These are phyloP conservation scores for Hyaloscypha hepaticicola DNA, from an alignment of 495 filamentous ascomycete genomes.

Conservation along the genomic window DNA sequence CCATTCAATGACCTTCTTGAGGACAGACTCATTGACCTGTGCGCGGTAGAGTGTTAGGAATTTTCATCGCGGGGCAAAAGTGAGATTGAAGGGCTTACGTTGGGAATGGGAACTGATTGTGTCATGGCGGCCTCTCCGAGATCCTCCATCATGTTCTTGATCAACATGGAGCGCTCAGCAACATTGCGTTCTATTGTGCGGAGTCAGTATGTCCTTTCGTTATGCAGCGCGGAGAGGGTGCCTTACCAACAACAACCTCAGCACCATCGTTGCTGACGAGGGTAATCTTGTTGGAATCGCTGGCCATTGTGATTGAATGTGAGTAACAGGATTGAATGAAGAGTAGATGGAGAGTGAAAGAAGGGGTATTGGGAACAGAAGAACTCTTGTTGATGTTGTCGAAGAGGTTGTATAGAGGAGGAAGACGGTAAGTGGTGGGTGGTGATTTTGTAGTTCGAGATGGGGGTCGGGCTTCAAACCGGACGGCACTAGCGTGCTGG, in stretches of 20 bases:
- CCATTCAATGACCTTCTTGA: constrained; percentile 97
- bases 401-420: not conserved
- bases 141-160: constrained; percentile 98
- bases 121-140: constrained; percentile 65
- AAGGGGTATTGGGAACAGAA: not conserved
- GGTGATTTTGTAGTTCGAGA: not conserved
- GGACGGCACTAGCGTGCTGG: not conserved
- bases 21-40: constrained; percentile 88
- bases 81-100: constrained; percentile 54
- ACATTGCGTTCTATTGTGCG: constrained; percentile 66
- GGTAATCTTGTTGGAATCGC: constrained; percentile 39
- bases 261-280: constrained; percentile 59
- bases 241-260: constrained; percentile 56
- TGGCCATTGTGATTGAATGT: constrained; percentile 18
- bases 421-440: not conserved
- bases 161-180: constrained; percentile 87
- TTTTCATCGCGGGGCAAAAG: not conserved
- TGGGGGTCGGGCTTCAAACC: too few relatives aligned
- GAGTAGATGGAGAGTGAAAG: not conserved
- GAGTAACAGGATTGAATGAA: too few relatives aligned
- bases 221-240: constrained; percentile 14
- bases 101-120: constrained; percentile 80
- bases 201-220: constrained; percentile 9
- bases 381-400: not conserved
- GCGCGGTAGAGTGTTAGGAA: not conserved